Evolutionary conservation across 2,329 filamentous ascomycete genomes (phyloP).

Genomic region (Colletotrichum viniferum): DNA sequence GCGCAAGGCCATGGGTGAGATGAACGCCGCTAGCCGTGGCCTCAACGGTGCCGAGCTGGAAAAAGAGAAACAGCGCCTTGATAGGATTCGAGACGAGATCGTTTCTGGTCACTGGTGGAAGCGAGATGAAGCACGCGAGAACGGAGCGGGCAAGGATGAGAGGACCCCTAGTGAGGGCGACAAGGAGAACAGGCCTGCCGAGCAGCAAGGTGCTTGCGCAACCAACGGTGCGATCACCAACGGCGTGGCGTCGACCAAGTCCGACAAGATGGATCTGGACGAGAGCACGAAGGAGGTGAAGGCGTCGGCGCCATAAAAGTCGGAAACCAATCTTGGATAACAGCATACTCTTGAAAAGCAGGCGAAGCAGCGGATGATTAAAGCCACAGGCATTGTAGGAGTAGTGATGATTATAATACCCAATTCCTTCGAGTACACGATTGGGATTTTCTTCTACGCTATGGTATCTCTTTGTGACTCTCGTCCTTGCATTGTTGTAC

Average conservation of each 20-base stretch:
- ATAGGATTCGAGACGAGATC: conserved; percentile 33
- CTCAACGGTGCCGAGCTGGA: conserved; percentile 18
- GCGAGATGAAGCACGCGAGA: conserved; percentile 28
- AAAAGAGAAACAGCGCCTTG: conserved; percentile 18
- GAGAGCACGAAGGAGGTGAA: background rate
- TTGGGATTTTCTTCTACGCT: background rate
- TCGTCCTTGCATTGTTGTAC: background rate
- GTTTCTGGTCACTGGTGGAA: conserved; percentile 37
- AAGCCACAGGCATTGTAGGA: conserved; percentile 4
- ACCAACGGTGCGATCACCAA: background rate
- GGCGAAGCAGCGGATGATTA: background rate
- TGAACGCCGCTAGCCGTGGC: conserved; percentile 38
- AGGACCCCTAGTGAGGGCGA: conserved; percentile 41
- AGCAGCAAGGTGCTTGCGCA: background rate
- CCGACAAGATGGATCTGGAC: conserved; percentile 4
- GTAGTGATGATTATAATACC: conserved; percentile 20
- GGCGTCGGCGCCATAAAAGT: background rate
- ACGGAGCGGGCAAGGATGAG: conserved; percentile 29
- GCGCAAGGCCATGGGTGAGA: conserved; percentile 58
- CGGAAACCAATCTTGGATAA: background rate
- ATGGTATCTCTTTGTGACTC: background rate
- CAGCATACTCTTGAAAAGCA: background rate
- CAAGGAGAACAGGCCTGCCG: conserved; percentile 49
- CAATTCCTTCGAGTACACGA: conserved; percentile 1
- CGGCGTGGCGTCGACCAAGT: background rate